Evolutionary conservation across 2,329 filamentous ascomycete genomes (phyloP), one percentile per base, ranked within the genome.

Genomic region (Sporothrix inflata): DNA sequence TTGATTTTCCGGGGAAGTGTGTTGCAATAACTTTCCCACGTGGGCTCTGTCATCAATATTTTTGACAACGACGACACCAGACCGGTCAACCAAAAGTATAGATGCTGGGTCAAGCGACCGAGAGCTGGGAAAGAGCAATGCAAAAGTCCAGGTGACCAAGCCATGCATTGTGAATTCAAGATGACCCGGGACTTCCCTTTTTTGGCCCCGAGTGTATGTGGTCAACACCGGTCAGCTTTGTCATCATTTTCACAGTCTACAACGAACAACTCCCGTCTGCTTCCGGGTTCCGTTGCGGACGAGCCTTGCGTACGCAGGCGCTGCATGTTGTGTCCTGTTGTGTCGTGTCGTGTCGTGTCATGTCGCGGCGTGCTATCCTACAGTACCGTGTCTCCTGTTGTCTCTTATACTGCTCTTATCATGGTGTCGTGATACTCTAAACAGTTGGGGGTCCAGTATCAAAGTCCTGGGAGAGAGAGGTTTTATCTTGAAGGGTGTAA

Each of bases 211-310:
- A 24, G 34, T 42, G 24, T 14, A 51, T 51, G 30, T 53, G n/a
- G n/a, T 61, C n/a, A 19, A 40, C 19, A n/a, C 57, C n/a, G n/a
- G n/a, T 21, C 34, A n/a, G 34, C 57, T 40, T 27, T 63, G 38
- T 12, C 30, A 27, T 27, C 60, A 63, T 45, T 27, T 5, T n/a
- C 7, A 60, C 55, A 60, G 30, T n/a, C 30, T 57, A 12, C 7
- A 34, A 7, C 4, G 8, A 30, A 40, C n/a, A 42, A 1, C 42
- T 12, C n/a, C 21, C 40, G 24, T 47, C 7, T 27, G 21, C 11
- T 16, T 34, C 63, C 63, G 42, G 63, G 16, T 30, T 49, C 63
- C 63, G 42, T 66, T 49, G 42, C 63, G 63, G 42, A 6, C 63
- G 42, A 16, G 27, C 27, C 7, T 66, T 49, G 63, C 27, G 40